phyloP scores from a whole-genome alignment of 169 alveolate species.

The Cryptosporidium baileyi region DNA sequence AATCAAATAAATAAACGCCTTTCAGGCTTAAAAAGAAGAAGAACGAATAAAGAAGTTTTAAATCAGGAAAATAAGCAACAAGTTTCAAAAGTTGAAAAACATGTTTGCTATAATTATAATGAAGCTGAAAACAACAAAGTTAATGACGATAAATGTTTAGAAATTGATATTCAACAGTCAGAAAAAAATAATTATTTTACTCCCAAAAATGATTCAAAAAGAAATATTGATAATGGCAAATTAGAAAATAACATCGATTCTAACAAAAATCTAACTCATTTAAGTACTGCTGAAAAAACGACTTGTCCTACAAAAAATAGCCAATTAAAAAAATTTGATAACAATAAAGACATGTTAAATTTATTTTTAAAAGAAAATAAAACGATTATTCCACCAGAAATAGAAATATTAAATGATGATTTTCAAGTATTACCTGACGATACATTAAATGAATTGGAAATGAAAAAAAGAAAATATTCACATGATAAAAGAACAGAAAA shows the following conservation, averaged over 20 bases:
- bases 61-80: not conserved
- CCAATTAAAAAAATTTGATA: not conserved
- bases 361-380: not conserved
- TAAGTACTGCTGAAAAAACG: not conserved
- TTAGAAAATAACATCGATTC: not conserved
- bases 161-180: not conserved
- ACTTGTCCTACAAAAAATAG: constrained; percentile 37
- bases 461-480: constrained; percentile 24
- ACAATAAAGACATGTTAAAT: not conserved
- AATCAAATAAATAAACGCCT: constrained; percentile 3
- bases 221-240: not conserved
- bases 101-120: not conserved
- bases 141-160: not conserved
- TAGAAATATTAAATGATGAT: constrained; percentile 8
- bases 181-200: not conserved
- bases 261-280: not conserved
- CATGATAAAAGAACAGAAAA: constrained; percentile 29
- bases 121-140: not conserved
- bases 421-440: not conserved
- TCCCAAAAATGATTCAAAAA: not conserved
- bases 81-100: not conserved
- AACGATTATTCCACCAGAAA: not conserved
- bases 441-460: not conserved
- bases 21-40: constrained; percentile 37
- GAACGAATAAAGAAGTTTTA: not conserved